Conservation (phyloP, 495 filamentous ascomycete genomes). For the Hypoxylon lenormandii region DNA sequence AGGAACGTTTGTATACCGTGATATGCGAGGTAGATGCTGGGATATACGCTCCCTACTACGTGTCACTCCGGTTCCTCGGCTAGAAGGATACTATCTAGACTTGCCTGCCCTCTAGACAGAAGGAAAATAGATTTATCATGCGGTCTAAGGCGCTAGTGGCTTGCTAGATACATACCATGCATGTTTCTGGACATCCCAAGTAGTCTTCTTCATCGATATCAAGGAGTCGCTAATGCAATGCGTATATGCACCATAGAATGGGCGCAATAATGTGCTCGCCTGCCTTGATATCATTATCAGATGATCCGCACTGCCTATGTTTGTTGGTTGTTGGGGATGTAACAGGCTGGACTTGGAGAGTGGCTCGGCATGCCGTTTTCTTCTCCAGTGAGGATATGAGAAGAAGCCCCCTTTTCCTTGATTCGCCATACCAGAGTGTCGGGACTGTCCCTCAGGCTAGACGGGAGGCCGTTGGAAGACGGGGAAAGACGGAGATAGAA, state of each 20-base stretch:
- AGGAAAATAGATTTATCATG: neutral
- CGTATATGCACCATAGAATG: constrained; percentile 12
- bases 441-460: constrained; percentile 12
- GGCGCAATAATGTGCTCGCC: neutral
- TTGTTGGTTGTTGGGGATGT: constrained; percentile 28
- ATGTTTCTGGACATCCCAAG: constrained; percentile 5
- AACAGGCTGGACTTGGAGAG: neutral
- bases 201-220: constrained; percentile 23
- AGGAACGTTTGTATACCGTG: constrained; percentile 12
- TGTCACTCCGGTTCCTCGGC: neutral
- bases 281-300: constrained; percentile 26
- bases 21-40: constrained; percentile 1
- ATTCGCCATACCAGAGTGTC: constrained; percentile 22
- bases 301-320: constrained; percentile 14
- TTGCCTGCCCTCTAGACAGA: neutral
- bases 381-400: neutral
- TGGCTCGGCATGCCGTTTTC: neutral
- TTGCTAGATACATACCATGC: neutral
- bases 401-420: neutral
- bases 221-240: constrained; percentile 31
- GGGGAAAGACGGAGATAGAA: neutral
- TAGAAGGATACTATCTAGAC: neutral
- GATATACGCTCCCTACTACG: constrained; percentile 1
- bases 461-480: constrained; percentile 11
- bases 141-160: neutral